A percentile compares a stretch with the other conserved stretches of the same genome.
phyloP scores from a whole-genome alignment of 176 grass and related monocot species.

The Puccinellia tenuiflora region DNA sequence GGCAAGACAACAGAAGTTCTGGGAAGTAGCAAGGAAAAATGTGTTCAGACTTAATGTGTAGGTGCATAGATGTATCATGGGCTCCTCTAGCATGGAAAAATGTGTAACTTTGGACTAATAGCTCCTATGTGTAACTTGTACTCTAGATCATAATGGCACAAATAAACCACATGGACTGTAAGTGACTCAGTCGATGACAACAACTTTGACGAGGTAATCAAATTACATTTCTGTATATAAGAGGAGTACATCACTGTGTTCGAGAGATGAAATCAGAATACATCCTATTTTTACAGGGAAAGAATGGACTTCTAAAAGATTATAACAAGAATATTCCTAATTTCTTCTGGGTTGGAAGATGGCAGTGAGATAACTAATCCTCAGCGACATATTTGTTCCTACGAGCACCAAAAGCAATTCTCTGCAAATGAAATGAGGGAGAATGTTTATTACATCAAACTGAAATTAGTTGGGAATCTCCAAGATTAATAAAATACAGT shows the following conservation, averaged over 20 bases:
- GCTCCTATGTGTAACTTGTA: neutral
- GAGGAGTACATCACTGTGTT: neutral
- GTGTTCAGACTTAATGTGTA: neutral
- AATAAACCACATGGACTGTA: neutral
- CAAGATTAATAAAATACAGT: constrained; percentile 19
- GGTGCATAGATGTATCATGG: constrained; percentile 4
- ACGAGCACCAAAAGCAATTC: constrained; percentile 90
- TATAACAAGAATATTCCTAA: constrained; percentile 30
- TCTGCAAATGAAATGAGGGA: constrained; percentile 48
- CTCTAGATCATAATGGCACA: neutral
- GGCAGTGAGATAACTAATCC: constrained; percentile 46
- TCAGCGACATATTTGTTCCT: constrained; percentile 80
- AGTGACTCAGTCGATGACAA: neutral
- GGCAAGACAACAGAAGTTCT: constrained; percentile 25
- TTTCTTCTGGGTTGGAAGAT: constrained; percentile 35
- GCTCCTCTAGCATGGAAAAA: neutral
- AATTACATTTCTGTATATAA: constrained; percentile 23
- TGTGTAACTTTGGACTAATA: neutral
- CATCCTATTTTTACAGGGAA: constrained; percentile 24
- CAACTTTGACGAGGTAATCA: constrained; percentile 5
- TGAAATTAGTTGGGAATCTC: constrained; percentile 1
- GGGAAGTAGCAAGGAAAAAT: neutral
- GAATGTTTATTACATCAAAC: constrained; percentile 15
- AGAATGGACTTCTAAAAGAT: constrained; percentile 6
- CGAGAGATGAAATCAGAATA: neutral